Evolutionary conservation across 2,329 filamentous ascomycete species (phyloP), one percentile per base, ranked within the genome.

Genomic region (Aspergillus chevalieri): DNA sequence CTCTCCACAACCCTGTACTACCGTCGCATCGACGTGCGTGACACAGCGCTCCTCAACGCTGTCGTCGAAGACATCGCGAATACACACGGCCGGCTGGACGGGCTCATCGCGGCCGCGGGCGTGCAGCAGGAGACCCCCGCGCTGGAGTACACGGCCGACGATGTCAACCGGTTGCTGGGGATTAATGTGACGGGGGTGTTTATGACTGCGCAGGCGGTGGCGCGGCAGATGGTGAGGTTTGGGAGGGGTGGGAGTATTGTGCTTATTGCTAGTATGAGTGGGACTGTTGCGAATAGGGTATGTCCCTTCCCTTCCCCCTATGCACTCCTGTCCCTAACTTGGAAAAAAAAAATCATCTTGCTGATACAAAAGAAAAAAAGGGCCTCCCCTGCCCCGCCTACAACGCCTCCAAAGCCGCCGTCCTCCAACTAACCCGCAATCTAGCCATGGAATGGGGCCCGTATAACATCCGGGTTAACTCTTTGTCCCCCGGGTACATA

Each of bases 91-190:
- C 81, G 86, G 14, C 71, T 95, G 53, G 89, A 95, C 63, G 90
- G 90, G 0, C 72, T 95, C 48, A 82, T 95, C 44, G 84, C 84
- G 0, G 84, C 84, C 0, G 85, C 85, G 0, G 85, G 83, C 1
- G 74, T 82, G 38, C 88, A 95, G 71, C 86, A 94, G 69, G 89
- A 94, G 71, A 89, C 83, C 0, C 72, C 87, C 0, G 89, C 91
- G 1, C 75, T 95, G 48, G 89, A 95, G 44, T 94, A 95, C 65
- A 75, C 75, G 1, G 73, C 77, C 47, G 77, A 81, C 62, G 80
- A 84, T 57, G 75, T 78, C 48, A 82, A 83, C 57, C 76, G 71
- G 49, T 84, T 84, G 80, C 78, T 84, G 53, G 78, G 81, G 57
- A 71, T 82, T 55, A 82, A 82, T 57, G 73, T 83, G 45, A 83